These are phyloP conservation scores for Azolla pinnata DNA, from an alignment of 75 land plant species.

Conservation along the genomic window DNA sequence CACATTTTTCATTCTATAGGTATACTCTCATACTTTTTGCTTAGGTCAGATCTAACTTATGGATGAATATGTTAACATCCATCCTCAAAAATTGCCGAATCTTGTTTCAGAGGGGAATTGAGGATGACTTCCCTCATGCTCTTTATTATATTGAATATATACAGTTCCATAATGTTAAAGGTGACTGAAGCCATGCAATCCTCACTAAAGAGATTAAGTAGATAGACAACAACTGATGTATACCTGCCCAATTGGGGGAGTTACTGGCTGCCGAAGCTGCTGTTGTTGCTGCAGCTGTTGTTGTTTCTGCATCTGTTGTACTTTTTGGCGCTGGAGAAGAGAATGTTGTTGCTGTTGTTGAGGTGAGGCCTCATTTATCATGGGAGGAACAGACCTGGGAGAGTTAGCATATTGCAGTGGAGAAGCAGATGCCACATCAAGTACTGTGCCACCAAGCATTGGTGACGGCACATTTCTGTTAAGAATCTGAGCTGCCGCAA, in stretches of 20 bases:
- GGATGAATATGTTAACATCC: too few relatives aligned
- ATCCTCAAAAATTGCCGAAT: too few relatives aligned
- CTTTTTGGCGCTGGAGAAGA: slow-evolving; percentile 36
- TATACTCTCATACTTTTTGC: too few relatives aligned
- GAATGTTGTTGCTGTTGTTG: slow-evolving; percentile 47
- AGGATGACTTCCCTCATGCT: too few relatives aligned
- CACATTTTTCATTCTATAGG: too few relatives aligned
- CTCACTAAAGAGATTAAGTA: background rate
- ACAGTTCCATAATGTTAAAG: too few relatives aligned
- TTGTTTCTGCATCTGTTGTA: slow-evolving; percentile 55
- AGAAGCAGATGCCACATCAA: slow-evolving; percentile 41
- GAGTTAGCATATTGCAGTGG: slow-evolving; percentile 68
- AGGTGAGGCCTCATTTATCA: slow-evolving; percentile 67
- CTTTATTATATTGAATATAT: too few relatives aligned
- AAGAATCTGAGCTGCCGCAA: slow-evolving; percentile 42
- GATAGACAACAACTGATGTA: background rate
- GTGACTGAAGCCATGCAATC: too few relatives aligned
- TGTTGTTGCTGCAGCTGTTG: slow-evolving; percentile 52
- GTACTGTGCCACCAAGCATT: slow-evolving; percentile 14
- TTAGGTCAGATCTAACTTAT: too few relatives aligned
- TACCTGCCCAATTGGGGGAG: slow-evolving; percentile 55
- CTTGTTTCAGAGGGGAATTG: too few relatives aligned
- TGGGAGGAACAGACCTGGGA: slow-evolving; percentile 57
- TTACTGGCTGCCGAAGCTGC: slow-evolving; percentile 53
- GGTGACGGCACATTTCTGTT: slow-evolving; percentile 47